A percentile compares a stretch with the other conserved stretches of the same genome.
Conservation (phyloP, 2,329 filamentous ascomycete species). For the Ophiosphaerella herpotricha region DNA sequence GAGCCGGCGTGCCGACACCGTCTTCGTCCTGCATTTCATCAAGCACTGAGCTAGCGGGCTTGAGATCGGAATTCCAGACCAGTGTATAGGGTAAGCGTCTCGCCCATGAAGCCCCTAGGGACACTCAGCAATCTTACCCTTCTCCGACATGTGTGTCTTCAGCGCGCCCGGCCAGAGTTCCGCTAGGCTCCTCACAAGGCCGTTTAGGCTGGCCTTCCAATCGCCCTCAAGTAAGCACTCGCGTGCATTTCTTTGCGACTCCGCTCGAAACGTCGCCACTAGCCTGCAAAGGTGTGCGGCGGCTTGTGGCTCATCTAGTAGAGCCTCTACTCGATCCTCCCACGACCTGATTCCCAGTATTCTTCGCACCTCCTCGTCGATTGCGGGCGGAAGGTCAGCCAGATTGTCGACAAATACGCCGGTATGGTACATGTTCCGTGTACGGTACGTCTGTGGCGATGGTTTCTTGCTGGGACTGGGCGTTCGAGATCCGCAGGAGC, state of each 20-base stretch:
- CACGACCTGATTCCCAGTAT: constrained; percentile 12
- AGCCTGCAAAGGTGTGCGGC: not conserved
- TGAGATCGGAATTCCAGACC: constrained; percentile 21
- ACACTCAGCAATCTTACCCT: no score
- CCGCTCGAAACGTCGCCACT: constrained; percentile 1
- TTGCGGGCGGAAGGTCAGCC: constrained; percentile 8
- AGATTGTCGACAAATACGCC: constrained; percentile 10
- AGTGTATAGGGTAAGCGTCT: constrained; percentile 5
- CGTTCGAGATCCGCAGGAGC: not conserved
- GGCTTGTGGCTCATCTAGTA: not conserved
- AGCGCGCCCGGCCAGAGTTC: no score
- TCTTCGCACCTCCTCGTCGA: constrained; percentile 10
- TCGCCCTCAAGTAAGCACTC: constrained; percentile 9
- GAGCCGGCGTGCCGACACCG: constrained; percentile 2
- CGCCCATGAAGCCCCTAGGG: not conserved
- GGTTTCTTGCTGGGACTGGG: constrained; percentile 17
- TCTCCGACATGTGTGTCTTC: no score
- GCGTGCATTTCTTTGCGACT: constrained; percentile 17
- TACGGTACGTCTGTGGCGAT: constrained; percentile 16
- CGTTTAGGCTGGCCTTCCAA: no score
- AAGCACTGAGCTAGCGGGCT: constrained; percentile 12
- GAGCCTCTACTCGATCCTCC: not conserved
- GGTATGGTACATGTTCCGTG: constrained; percentile 16
- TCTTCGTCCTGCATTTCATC: constrained; percentile 9
- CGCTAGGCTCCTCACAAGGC: no score